Evolutionary conservation across 164 flowering plant genomes (phyloP), one percentile per base, ranked within the genome.

Genomic region (Piper longum): DNA sequence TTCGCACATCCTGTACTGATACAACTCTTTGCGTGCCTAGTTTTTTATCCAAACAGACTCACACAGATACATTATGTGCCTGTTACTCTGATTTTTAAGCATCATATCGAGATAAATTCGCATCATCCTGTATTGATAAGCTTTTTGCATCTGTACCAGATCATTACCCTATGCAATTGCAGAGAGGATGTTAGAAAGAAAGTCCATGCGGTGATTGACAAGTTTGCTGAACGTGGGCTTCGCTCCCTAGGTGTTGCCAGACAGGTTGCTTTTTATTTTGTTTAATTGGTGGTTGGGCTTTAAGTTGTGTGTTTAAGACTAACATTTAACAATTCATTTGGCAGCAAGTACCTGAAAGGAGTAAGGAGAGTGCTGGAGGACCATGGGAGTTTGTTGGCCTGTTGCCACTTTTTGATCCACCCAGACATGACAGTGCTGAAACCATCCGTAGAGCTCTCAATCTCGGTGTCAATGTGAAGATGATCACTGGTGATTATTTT

Each of bases 321-420:
- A 48, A 48, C 36, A 48, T 48, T 2, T 48, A 12, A 8, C 14
- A 48, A 12, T 48, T 48, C 52, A 48, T 48, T 48, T 14, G 62
- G 64, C 72, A 72, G 77, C 73, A 71, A 57, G 77, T 74, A 36
- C 79, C 79, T 4, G 80, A 77, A 66, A 70, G 16, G 61, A 71
- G 65, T 2, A 77, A 71, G 57, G 80, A 77, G 18, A 72, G 77
- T 69, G n/a, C 75, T 13, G 80, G 80, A 11, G 43, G 54, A 19
- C 75, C 77, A 61, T 77, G 80, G 80, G 71, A 71, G 45, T 77
- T 77, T 69, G 75, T 77, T 67, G 80, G 80, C 39, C 62, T 77
- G 54, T 61, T 77, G 43, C 75, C 80, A 43, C 71, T 77, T 5
- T 77, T 77, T 57, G 80, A 77, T 61, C 80, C 80, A 44, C 80